Evolutionary conservation across 2,329 filamentous ascomycete species (phyloP).

Genomic region (Paraphoma chrysanthemicola): DNA sequence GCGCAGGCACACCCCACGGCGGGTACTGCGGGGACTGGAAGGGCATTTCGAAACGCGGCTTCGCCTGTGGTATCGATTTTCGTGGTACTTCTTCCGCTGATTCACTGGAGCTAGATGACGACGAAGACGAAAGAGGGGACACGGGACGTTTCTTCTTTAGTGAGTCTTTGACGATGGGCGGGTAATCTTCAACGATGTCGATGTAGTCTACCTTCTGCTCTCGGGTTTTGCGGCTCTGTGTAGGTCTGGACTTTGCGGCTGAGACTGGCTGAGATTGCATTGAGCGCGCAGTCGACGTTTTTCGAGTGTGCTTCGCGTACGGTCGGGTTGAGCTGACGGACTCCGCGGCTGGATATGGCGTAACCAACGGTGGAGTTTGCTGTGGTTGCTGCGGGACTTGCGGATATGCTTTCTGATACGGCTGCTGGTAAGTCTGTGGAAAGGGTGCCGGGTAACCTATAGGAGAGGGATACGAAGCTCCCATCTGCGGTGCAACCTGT

Average conservation of each 20-base stretch:
- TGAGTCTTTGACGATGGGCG: constrained; percentile 19
- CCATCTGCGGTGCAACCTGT: not conserved
- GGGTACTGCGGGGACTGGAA: constrained; percentile 18
- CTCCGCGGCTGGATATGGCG: not conserved
- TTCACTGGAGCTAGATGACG: constrained; percentile 15
- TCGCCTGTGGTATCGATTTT: constrained; percentile 18
- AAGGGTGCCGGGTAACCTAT: not conserved
- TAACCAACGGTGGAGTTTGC: not conserved
- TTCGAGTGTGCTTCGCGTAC: not conserved
- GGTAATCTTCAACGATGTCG: constrained; percentile 29
- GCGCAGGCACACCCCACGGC: constrained; percentile 7
- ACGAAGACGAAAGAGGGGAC: constrained; percentile 5
- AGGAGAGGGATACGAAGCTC: not conserved
- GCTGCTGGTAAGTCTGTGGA: not conserved
- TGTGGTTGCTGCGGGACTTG: not conserved
- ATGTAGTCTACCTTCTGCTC: constrained; percentile 24
- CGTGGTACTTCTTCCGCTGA: constrained; percentile 29
- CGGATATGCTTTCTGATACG: not conserved
- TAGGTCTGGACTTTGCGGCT: not conserved
- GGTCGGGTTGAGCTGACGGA: not conserved
- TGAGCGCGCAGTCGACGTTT: not conserved
- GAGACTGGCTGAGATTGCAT: not conserved
- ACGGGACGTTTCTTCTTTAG: constrained; percentile 8
- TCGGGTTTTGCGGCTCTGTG: not conserved
- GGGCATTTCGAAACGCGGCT: constrained; percentile 8